These are phyloP conservation scores for Gastrolobium bilobum DNA, from an alignment of 306 rosid species.

Conservation along the genomic window DNA sequence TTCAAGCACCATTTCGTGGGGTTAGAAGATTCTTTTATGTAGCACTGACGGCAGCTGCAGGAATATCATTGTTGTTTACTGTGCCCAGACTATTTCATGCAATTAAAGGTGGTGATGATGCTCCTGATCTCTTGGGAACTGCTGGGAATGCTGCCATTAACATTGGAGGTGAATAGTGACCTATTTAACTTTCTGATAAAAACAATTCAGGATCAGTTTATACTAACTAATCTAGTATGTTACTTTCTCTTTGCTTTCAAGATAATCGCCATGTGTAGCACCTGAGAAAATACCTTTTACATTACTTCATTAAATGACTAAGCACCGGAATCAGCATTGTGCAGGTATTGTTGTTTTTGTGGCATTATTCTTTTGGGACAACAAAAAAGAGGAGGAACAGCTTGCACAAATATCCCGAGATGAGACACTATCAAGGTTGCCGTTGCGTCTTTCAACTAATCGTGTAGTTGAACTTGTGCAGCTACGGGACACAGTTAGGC, in stretches of 20 bases:
- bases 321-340: conserved; percentile 75
- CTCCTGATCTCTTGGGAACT: conserved; percentile 89
- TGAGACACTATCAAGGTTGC: conserved; percentile 92
- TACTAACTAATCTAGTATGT: conserved; percentile 1
- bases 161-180: conserved; percentile 75
- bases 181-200: conserved; percentile 46
- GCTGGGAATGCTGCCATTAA: conserved; percentile 92
- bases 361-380: conserved; percentile 95
- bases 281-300: conserved; percentile 30
- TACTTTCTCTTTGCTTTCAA: conserved; percentile 12
- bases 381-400: conserved; percentile 96
- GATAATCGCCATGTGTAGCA: conserved; percentile 2
- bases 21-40: conserved; percentile 87
- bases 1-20: conserved; percentile 99
- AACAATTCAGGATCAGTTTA: conserved; percentile 47
- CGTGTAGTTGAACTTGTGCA: conserved; percentile 97
- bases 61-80: conserved; percentile 80
- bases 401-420: conserved; percentile 84
- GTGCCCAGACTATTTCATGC: conserved; percentile 79
- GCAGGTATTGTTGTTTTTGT: conserved; percentile 82
- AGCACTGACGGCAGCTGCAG: conserved; percentile 90
- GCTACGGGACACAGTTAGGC: conserved; percentile 92
- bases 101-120: conserved; percentile 78
- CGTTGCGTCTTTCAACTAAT: conserved; percentile 95
- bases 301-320: conserved; percentile 67